These are phyloP conservation scores for Allium fistulosum DNA, from an alignment of 106 monocot genomes.

Conservation along the genomic window DNA sequence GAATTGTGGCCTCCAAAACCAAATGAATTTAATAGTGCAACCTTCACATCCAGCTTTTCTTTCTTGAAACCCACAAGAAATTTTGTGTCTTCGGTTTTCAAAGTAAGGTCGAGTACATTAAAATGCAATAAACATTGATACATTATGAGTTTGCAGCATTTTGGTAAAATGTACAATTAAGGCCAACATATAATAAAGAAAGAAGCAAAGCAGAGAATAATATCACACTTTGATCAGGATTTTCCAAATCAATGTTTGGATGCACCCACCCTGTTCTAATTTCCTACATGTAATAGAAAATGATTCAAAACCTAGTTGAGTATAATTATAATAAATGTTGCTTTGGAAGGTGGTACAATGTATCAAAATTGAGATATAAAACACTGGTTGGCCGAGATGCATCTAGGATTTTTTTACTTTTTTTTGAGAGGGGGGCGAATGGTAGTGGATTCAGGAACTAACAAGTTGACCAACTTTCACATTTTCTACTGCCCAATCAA, in stretches of 20 bases:
- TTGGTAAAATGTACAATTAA: background rate
- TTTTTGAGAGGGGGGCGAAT: background rate
- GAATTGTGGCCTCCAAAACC: slow-evolving; percentile 93
- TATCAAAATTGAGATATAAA: background rate
- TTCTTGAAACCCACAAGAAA: slow-evolving; percentile 50
- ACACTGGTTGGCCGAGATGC: background rate
- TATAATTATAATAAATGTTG: background rate
- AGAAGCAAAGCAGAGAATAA: background rate
- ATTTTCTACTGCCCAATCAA: too few relatives aligned
- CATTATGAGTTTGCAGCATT: background rate
- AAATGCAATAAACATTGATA: background rate
- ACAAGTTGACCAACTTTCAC: background rate
- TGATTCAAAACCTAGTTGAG: background rate
- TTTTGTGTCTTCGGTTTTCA: slow-evolving; percentile 26
- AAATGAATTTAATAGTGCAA: slow-evolving; percentile 71
- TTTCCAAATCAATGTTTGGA: slow-evolving; percentile 94
- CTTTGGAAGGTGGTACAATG: background rate
- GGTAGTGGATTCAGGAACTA: background rate
- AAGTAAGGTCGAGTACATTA: background rate
- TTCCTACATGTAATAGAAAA: slow-evolving; percentile 41
- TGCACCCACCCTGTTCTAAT: slow-evolving; percentile 91
- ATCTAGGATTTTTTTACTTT: background rate
- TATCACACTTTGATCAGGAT: slow-evolving; percentile 85
- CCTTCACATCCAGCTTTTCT: slow-evolving; percentile 58
- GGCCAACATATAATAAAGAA: background rate